Conservation (phyloP, 257 asterid genomes). For the Plantago elongata region DNA sequence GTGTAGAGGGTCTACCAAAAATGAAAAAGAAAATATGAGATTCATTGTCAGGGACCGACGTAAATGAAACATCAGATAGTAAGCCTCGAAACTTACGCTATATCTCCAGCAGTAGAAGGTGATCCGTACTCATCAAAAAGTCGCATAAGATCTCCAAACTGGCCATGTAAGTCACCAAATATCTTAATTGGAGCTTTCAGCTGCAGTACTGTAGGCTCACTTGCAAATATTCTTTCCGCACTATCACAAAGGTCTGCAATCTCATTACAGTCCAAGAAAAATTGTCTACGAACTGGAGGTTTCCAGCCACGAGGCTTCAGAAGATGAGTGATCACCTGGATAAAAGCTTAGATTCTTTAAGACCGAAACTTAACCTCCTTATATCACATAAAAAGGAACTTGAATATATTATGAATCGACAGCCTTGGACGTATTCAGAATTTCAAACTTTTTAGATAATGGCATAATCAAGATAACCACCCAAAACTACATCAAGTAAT, state of each 20-base stretch:
- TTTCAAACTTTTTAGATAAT: too few species aligned
- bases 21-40: too few species aligned
- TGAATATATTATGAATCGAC: too few species aligned
- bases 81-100: slow-evolving; percentile 54
- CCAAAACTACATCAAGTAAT: too few species aligned
- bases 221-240: slow-evolving; percentile 89
- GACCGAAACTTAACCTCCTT: background rate
- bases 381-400: too few species aligned
- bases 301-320: slow-evolving; percentile 99
- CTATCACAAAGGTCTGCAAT: slow-evolving; percentile 96
- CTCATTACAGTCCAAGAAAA: slow-evolving; percentile 96
- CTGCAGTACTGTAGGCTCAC: slow-evolving; percentile 91
- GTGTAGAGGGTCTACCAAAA: too few species aligned
- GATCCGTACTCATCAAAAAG: slow-evolving; percentile 96
- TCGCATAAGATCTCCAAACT: slow-evolving; percentile 98
- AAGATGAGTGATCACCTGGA: slow-evolving; percentile 83
- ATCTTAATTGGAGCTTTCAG: slow-evolving; percentile 94
- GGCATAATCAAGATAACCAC: too few species aligned
- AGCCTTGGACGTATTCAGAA: too few species aligned
- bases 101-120: slow-evolving; percentile 96
- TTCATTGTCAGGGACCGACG: too few species aligned
- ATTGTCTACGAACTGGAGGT: slow-evolving; percentile 92
- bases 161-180: slow-evolving; percentile 98
- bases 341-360: slow-evolving; percentile 11
- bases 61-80: background rate